Evolutionary conservation across 805 yeast species (phyloP).

Genomic region (Priceomyces fermenticarens): DNA sequence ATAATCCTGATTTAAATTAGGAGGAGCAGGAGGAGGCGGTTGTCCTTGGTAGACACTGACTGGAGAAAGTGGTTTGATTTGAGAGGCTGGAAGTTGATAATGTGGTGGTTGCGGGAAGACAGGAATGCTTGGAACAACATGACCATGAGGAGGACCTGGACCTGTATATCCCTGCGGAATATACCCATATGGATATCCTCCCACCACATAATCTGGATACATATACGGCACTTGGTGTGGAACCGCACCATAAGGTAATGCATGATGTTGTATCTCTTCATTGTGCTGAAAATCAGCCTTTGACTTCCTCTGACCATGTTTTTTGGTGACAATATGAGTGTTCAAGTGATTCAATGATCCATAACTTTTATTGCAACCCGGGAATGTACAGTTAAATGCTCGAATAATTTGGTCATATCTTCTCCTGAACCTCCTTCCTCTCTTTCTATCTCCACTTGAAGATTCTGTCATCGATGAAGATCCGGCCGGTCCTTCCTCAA

Average conservation of each 20-base stretch:
- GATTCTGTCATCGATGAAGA: conserved; percentile 4
- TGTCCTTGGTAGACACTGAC: background rate
- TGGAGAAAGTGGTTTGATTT: background rate
- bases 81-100: background rate
- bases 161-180: conserved; percentile 3
- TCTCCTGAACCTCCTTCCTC: conserved; percentile 33
- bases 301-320: conserved; percentile 41
- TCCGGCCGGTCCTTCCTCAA: background rate
- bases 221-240: conserved; percentile 1
- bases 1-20: too few species aligned
- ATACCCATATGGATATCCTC: conserved; percentile 18
- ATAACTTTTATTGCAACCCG: conserved; percentile 41
- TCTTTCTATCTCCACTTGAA: conserved; percentile 17
- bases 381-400: conserved; percentile 31
- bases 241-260: background rate
- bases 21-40: too few species aligned
- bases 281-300: conserved; percentile 37
- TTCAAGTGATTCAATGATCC: conserved; percentile 42
- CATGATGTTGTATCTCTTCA: conserved; percentile 8
- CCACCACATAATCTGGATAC: conserved; percentile 10
- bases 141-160: background rate
- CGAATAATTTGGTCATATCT: conserved; percentile 35
- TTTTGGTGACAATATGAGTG: conserved; percentile 44
- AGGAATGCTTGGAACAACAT: background rate
- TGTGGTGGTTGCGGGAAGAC: background rate